phyloP scores from a whole-genome alignment of 2,329 filamentous ascomycete genomes.

The Alternaria sp. region DNA sequence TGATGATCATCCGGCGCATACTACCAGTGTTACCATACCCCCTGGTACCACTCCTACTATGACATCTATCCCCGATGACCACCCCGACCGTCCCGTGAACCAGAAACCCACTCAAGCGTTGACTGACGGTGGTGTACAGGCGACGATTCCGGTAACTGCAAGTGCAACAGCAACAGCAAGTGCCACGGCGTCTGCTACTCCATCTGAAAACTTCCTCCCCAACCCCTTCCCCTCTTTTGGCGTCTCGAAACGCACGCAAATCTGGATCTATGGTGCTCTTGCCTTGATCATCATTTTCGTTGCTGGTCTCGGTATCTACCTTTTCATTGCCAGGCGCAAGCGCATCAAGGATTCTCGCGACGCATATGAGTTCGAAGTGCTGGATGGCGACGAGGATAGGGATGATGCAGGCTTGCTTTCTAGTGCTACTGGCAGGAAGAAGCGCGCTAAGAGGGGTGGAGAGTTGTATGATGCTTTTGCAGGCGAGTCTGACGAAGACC shows the following conservation, averaged over 20 bases:
- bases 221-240: slow-evolving; percentile 91
- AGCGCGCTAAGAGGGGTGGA: slow-evolving; percentile 71
- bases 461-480: slow-evolving; percentile 98
- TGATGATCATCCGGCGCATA: slow-evolving; percentile 64
- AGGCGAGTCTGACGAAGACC: slow-evolving; percentile 82
- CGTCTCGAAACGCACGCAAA: slow-evolving; percentile 82
- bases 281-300: slow-evolving; percentile 89
- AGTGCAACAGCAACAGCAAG: slow-evolving; percentile 24
- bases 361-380: slow-evolving; percentile 92
- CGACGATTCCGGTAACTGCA: slow-evolving; percentile 30
- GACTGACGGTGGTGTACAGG: slow-evolving; percentile 39
- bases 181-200: slow-evolving; percentile 30
- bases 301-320: slow-evolving; percentile 78
- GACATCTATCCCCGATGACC: slow-evolving; percentile 57
- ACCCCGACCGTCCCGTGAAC: slow-evolving; percentile 65
- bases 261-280: slow-evolving; percentile 91
- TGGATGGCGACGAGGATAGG: slow-evolving; percentile 78
- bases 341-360: slow-evolving; percentile 78
- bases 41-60: slow-evolving; percentile 57
- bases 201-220: slow-evolving; percentile 69
- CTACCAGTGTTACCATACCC: slow-evolving; percentile 63
- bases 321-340: slow-evolving; percentile 80
- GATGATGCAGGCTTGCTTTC: slow-evolving; percentile 61
- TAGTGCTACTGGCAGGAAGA: slow-evolving; percentile 51
- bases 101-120: slow-evolving; percentile 58